phyloP scores from a whole-genome alignment of 331 rosid genomes.

The Ulmus americana region DNA sequence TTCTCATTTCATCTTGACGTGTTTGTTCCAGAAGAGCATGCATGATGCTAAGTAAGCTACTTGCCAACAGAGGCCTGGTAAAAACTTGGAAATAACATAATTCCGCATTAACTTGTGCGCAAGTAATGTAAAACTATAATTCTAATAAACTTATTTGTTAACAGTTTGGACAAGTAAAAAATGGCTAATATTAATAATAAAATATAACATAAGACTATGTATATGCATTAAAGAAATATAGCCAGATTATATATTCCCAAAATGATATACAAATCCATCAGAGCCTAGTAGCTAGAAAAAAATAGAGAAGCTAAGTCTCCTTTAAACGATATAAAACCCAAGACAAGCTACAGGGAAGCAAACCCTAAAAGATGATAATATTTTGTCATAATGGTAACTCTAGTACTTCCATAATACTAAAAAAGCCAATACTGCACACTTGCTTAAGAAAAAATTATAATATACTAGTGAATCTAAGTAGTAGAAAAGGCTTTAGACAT shows the following conservation, averaged over 20 bases:
- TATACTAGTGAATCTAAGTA: no score
- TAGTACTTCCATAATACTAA: not conserved
- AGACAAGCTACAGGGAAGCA: no score
- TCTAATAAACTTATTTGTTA: not conserved
- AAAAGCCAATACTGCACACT: no score
- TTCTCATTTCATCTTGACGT: constrained; percentile 77
- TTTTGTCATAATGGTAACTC: not conserved
- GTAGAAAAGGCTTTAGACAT: no score
- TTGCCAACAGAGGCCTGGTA: constrained; percentile 81
- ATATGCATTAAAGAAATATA: not conserved
- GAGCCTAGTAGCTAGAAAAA: not conserved
- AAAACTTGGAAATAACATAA: constrained; percentile 4
- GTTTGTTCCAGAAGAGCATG: constrained; percentile 85
- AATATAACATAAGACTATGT: not conserved
- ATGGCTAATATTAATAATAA: not conserved
- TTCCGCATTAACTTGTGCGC: constrained; percentile 1
- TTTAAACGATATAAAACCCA: no score
- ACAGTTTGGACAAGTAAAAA: not conserved
- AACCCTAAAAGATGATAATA: not conserved
- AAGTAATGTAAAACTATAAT: not conserved
- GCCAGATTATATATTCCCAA: not conserved
- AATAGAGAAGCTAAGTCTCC: no score
- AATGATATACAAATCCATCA: not conserved
- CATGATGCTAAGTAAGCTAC: constrained; percentile 76
- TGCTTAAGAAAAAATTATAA: no score